A percentile compares a stretch with the other conserved stretches of the same genome.
These are phyloP conservation scores for Penicillium sp. DNA, from an alignment of 2,329 filamentous ascomycete genomes.

Conservation along the genomic window DNA sequence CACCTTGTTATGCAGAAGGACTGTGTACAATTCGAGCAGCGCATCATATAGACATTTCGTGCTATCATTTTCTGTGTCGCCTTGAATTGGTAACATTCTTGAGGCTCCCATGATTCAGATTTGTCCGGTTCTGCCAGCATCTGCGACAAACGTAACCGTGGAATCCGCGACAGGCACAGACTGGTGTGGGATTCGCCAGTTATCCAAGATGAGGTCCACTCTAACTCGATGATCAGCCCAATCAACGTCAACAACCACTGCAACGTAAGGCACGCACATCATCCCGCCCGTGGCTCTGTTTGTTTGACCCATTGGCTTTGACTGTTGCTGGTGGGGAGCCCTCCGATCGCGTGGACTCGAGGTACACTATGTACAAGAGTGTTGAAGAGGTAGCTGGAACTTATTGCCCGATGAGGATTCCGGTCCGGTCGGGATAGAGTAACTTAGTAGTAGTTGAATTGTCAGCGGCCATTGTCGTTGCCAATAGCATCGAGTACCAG, in stretches of 20 bases:
- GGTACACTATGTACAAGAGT: background rate
- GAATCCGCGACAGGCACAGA: slow-evolving; percentile 18
- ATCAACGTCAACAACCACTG: slow-evolving; percentile 25
- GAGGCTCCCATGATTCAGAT: slow-evolving; percentile 1
- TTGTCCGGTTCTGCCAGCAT: slow-evolving; percentile 6
- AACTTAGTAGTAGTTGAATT: background rate
- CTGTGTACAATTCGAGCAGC: background rate
- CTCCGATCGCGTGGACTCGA: slow-evolving; percentile 26
- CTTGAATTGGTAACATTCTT: background rate
- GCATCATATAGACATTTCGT: background rate
- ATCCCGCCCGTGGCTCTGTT: slow-evolving; percentile 37
- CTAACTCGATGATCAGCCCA: slow-evolving; percentile 22
- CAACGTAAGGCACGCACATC: slow-evolving; percentile 39
- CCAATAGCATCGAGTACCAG: background rate
- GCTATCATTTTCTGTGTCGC: background rate
- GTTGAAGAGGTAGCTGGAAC: background rate
- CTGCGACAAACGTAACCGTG: slow-evolving; percentile 17
- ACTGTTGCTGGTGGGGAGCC: slow-evolving; percentile 28
- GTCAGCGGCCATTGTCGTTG: background rate
- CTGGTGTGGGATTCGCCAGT: slow-evolving; percentile 13
- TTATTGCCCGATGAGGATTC: background rate
- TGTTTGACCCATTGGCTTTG: slow-evolving; percentile 36
- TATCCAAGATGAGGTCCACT: background rate
- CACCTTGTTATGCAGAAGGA: background rate
- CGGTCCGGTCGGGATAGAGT: background rate